Evolutionary conservation across 345 rosid genomes (phyloP).

Genomic region (Pistacia integerrima): DNA sequence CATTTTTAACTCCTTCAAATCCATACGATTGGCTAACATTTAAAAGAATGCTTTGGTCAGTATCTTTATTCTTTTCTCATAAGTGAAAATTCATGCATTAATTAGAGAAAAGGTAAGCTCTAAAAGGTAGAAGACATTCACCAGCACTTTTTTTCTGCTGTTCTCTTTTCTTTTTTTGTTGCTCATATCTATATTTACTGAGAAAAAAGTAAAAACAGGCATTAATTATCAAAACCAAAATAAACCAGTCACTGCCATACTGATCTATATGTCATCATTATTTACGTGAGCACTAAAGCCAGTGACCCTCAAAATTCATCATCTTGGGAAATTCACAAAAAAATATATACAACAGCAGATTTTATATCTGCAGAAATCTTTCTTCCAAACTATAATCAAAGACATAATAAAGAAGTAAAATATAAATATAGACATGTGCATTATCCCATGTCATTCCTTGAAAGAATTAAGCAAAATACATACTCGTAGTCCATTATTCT

Average conservation of each 20-base stretch:
- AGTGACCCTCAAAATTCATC: background rate
- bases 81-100: constrained; percentile 13
- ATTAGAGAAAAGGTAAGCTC: constrained; percentile 29
- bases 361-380: background rate
- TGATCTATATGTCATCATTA: background rate
- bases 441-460: background rate
- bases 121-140: constrained; percentile 27
- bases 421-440: background rate
- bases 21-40: constrained; percentile 68
- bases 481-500: constrained; percentile 93
- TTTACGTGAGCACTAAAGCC: background rate
- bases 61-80: constrained; percentile 21
- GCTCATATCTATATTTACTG: constrained; percentile 87
- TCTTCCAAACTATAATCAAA: background rate
- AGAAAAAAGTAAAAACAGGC: constrained; percentile 14
- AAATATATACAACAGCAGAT: background rate
- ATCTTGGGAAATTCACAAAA: background rate
- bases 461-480: background rate
- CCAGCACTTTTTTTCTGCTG: constrained; percentile 89
- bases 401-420: background rate
- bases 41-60: constrained; percentile 34
- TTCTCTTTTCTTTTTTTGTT: constrained; percentile 75
- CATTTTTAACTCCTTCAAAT: constrained; percentile 89
- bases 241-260: background rate
- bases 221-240: background rate